Percentiles rank a stretch among this genome's conserved stretches.
These are phyloP conservation scores for Metarhizium brunneum DNA, from an alignment of 2,329 filamentous ascomycete genomes.

Conservation along the genomic window DNA sequence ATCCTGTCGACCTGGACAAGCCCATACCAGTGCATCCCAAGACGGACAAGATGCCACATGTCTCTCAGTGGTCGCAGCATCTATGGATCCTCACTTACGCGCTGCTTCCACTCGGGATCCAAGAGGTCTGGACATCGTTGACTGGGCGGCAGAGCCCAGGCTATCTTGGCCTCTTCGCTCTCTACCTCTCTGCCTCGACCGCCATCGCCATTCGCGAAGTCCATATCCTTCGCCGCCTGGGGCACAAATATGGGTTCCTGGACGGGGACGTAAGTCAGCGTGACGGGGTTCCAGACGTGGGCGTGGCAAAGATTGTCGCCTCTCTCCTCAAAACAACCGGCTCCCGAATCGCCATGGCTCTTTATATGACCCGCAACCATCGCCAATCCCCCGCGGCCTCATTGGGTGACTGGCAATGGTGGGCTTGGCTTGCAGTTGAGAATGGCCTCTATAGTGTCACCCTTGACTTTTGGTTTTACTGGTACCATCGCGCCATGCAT, in stretches of 20 bases:
- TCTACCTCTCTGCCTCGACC: background rate
- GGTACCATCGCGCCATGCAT: background rate
- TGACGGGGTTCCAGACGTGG: background rate
- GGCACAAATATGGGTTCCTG: background rate
- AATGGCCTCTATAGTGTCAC: background rate
- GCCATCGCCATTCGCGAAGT: background rate
- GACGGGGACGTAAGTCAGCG: background rate
- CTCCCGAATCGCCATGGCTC: background rate
- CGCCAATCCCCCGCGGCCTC: background rate
- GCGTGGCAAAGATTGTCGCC: background rate
- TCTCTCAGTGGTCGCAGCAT: background rate
- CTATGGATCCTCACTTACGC: background rate
- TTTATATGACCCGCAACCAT: background rate
- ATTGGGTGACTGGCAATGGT: background rate
- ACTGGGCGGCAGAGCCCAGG: background rate
- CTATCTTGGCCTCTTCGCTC: background rate
- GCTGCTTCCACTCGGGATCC: background rate
- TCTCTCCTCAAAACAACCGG: background rate
- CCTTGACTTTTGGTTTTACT: background rate
- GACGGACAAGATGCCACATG: background rate
- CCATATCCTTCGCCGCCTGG: background rate
- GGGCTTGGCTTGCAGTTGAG: background rate
- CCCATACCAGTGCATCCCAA: background rate
- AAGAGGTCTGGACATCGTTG: background rate
- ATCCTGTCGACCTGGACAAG: background rate